Conservation (phyloP, 495 filamentous ascomycete genomes). For the Daldinia childiae region DNA sequence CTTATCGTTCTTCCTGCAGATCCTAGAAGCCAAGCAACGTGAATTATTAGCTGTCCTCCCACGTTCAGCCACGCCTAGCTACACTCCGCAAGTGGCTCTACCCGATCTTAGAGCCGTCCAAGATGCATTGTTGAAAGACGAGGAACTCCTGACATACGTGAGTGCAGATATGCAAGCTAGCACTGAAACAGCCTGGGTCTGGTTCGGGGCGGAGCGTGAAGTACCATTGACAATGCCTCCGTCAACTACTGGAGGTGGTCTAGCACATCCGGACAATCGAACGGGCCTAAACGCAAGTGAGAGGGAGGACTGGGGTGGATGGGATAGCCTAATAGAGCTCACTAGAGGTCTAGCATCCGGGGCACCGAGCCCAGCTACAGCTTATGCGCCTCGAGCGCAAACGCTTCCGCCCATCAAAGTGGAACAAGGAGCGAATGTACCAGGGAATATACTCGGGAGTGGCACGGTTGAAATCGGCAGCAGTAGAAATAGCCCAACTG, state of each 20-base stretch:
- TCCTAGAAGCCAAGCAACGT: slow-evolving; percentile 67
- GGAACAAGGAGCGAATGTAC: slow-evolving; percentile 45
- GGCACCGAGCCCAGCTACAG: slow-evolving; percentile 35
- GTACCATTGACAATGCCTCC: slow-evolving; percentile 34
- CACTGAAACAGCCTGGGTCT: slow-evolving; percentile 83
- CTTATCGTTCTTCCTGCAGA: slow-evolving; percentile 81
- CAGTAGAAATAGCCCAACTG: slow-evolving; percentile 50
- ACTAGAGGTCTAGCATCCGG: slow-evolving; percentile 42
- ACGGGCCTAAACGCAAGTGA: slow-evolving; percentile 58
- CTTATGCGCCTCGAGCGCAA: slow-evolving; percentile 34
- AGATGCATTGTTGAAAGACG: slow-evolving; percentile 74
- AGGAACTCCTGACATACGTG: slow-evolving; percentile 89
- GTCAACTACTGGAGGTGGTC: slow-evolving; percentile 32
- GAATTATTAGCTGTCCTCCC: slow-evolving; percentile 54
- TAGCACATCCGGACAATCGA: slow-evolving; percentile 41
- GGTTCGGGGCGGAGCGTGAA: slow-evolving; percentile 72
- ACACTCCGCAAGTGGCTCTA: slow-evolving; percentile 37
- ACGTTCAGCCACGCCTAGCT: slow-evolving; percentile 38
- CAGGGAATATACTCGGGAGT: slow-evolving; percentile 44
- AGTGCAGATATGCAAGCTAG: slow-evolving; percentile 91
- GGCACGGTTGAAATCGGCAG: slow-evolving; percentile 50
- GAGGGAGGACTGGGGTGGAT: slow-evolving; percentile 65
- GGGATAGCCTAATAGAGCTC: slow-evolving; percentile 58
- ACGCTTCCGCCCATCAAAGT: slow-evolving; percentile 48
- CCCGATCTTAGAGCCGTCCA: slow-evolving; percentile 45